Evolutionary conservation across 2,329 filamentous ascomycete species (phyloP).

Genomic region (Periconia sp.): DNA sequence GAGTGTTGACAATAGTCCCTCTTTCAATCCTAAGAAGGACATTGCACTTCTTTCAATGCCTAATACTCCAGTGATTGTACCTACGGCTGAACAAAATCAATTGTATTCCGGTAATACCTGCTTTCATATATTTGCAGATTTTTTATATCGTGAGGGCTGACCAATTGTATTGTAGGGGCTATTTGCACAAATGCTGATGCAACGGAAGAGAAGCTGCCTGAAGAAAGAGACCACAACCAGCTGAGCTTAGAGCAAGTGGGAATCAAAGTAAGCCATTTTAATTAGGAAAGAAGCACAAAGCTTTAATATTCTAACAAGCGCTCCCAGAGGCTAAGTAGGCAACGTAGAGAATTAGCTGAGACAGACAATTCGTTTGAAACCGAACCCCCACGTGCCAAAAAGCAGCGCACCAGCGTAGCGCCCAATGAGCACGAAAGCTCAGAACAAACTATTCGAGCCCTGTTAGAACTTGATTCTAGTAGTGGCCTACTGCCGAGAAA

Average conservation of each 20-base stretch:
- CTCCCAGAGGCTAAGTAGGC: background rate
- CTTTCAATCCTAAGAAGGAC: too few relatives aligned
- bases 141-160: too few relatives aligned
- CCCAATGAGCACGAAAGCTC: background rate
- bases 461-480: too few relatives aligned
- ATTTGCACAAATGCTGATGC: background rate
- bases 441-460: background rate
- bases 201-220: background rate
- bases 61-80: too few relatives aligned
- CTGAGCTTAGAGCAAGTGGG: slow-evolving; percentile 1
- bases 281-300: too few relatives aligned
- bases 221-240: background rate
- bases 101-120: too few relatives aligned
- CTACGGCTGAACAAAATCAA: too few relatives aligned
- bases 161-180: background rate
- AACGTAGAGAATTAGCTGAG: background rate
- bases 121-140: too few relatives aligned
- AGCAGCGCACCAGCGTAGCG: background rate
- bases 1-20: too few relatives aligned
- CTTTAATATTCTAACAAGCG: background rate
- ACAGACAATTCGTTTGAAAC: background rate
- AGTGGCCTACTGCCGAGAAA: too few relatives aligned
- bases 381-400: background rate
- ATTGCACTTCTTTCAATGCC: too few relatives aligned
- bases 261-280: background rate